A percentile compares a stretch with the other conserved stretches of the same genome.
Conservation (phyloP, 1,284 basidiomycete genomes). For the Cerioporus squamosus region DNA sequence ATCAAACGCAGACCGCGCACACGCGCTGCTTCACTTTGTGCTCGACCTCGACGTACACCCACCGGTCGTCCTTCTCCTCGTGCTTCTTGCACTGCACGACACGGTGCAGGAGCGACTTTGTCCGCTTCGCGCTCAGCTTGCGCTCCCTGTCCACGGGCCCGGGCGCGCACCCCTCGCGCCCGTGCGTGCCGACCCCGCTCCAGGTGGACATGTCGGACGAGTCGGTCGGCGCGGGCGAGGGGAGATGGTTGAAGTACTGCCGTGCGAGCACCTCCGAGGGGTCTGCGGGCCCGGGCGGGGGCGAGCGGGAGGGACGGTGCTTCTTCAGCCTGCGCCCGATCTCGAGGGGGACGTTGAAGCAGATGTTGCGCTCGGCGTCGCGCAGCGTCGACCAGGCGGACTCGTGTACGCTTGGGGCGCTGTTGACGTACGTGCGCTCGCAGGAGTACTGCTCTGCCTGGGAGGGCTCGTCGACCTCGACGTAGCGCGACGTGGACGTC, state of each 20-base stretch:
- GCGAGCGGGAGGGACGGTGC: conserved; percentile 16
- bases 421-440: conserved; percentile 7
- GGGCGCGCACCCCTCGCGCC: neutral
- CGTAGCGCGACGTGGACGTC: conserved; percentile 52
- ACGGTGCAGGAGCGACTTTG: conserved; percentile 33
- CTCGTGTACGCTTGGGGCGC: conserved; percentile 4
- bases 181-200: conserved; percentile 10
- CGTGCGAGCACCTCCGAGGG: conserved; percentile 37
- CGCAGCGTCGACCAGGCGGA: conserved; percentile 28
- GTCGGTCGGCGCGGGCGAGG: conserved; percentile 9
- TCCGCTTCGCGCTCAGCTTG: conserved; percentile 10
- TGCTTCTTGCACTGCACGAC: conserved; percentile 29
- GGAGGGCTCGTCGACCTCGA: conserved; percentile 39
- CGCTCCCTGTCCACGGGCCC: neutral
- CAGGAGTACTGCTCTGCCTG: conserved; percentile 16
- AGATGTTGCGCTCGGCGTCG: conserved; percentile 25
- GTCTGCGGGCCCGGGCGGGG: conserved; percentile 25
- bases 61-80: conserved; percentile 35
- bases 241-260: conserved; percentile 34
- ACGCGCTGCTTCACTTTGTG: conserved; percentile 40
- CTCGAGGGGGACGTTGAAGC: conserved; percentile 26
- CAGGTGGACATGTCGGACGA: conserved; percentile 11
- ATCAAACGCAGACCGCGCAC: conserved; percentile 19
- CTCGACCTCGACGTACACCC: conserved; percentile 47
- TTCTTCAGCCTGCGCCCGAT: conserved; percentile 30